Evolutionary conservation across 805 yeast species (phyloP).

Genomic region (Teunomyces cretensis): DNA sequence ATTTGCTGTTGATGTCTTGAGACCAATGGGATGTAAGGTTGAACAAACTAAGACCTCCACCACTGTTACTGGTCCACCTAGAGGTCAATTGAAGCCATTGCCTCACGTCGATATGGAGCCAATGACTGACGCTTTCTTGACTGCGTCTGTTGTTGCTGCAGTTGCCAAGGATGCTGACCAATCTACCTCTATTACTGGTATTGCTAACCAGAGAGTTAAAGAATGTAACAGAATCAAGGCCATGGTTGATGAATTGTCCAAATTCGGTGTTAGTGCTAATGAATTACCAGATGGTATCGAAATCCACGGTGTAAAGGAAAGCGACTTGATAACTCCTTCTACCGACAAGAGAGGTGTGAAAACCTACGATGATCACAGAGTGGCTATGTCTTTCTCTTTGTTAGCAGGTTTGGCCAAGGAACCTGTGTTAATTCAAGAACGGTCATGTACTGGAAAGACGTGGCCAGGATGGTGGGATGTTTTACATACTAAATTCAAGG

Average conservation of each 20-base stretch:
- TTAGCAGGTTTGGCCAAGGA: slow-evolving; percentile 69
- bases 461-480: slow-evolving; percentile 99
- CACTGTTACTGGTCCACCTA: slow-evolving; percentile 86
- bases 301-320: slow-evolving; percentile 64
- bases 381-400: slow-evolving; percentile 94
- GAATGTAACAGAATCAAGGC: slow-evolving; percentile 96
- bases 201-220: slow-evolving; percentile 96
- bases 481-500: slow-evolving; percentile 66
- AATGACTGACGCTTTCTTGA: slow-evolving; percentile 97
- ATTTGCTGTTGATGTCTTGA: slow-evolving; percentile 88
- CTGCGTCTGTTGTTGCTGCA: slow-evolving; percentile 98
- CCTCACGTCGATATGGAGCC: slow-evolving; percentile 94
- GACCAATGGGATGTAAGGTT: slow-evolving; percentile 94
- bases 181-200: slow-evolving; percentile 83
- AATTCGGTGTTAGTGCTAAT: slow-evolving; percentile 82
- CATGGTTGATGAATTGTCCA: slow-evolving; percentile 83
- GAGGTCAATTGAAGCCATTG: slow-evolving; percentile 67
- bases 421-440: slow-evolving; percentile 75
- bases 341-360: slow-evolving; percentile 55
- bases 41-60: slow-evolving; percentile 81
- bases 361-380: slow-evolving; percentile 94
- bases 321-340: slow-evolving; percentile 54
- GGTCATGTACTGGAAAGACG: slow-evolving; percentile 93
- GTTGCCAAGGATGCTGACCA: slow-evolving; percentile 53
- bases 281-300: slow-evolving; percentile 93